Evolutionary conservation across 2,329 filamentous ascomycete genomes (phyloP).

Genomic region (Aspergillus quadricinctus): DNA sequence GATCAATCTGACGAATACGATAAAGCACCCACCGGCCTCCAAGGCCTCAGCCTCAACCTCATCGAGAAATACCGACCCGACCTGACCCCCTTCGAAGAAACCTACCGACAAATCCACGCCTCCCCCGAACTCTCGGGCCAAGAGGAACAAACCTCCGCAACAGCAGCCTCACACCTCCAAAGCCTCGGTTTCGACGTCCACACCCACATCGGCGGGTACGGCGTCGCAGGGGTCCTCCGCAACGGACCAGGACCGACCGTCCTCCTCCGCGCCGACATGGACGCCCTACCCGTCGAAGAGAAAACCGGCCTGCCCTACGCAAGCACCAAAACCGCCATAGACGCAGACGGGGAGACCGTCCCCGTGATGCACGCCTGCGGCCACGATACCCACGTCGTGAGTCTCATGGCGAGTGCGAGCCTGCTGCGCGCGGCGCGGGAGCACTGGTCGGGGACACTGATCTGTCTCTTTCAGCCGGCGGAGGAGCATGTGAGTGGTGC

Average conservation of each 20-base stretch:
- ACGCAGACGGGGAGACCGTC: conserved; percentile 46
- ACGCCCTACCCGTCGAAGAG: conserved; percentile 57
- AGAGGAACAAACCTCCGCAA: conserved; percentile 49
- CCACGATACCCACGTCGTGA: conserved; percentile 62
- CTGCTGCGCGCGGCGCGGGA: conserved; percentile 42
- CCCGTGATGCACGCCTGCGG: conserved; percentile 67
- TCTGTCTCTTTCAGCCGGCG: conserved; percentile 60
- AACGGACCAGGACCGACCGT: conserved; percentile 56
- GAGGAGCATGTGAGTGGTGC: conserved; percentile 60
- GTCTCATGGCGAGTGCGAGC: conserved; percentile 53
- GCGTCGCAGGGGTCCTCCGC: conserved; percentile 52
- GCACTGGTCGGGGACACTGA: conserved; percentile 55
- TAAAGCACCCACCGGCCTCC: conserved; percentile 1
- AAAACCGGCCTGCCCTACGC: conserved; percentile 53
- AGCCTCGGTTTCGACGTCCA: conserved; percentile 43
- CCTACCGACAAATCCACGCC: conserved; percentile 55
- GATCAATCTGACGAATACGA: neutral
- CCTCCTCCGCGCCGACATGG: conserved; percentile 59
- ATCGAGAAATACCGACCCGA: conserved; percentile 39
- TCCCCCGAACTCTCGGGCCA: conserved; percentile 55
- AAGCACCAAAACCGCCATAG: conserved; percentile 43
- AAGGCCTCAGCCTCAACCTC: conserved; percentile 10
- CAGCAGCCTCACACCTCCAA: conserved; percentile 40
- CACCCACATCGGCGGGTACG: conserved; percentile 54
- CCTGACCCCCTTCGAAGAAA: conserved; percentile 43